phyloP scores from a whole-genome alignment of 2,329 filamentous ascomycete genomes.

The Colletotrichum costaricense region DNA sequence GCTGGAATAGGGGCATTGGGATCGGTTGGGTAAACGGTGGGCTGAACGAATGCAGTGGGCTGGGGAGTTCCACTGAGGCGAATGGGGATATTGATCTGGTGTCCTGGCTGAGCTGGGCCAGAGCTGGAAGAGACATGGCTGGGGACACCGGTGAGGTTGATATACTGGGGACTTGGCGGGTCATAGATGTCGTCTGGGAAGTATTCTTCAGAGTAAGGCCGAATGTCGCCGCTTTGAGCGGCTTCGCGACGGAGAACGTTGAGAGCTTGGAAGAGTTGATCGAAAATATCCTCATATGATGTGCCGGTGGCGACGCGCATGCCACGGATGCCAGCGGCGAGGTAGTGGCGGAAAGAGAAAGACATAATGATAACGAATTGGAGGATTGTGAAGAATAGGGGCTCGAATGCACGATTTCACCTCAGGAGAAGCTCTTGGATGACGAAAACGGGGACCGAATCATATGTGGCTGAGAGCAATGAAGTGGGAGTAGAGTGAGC shows the following conservation, averaged over 20 bases:
- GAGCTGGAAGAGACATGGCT: background rate
- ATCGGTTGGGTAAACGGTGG: background rate
- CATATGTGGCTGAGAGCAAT: no score
- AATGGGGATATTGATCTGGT: background rate
- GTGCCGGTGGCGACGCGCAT: background rate
- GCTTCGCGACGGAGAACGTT: background rate
- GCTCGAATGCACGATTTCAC: no score
- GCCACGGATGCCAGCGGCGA: background rate
- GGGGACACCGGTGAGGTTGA: background rate
- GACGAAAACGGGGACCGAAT: no score
- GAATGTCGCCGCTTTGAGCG: background rate
- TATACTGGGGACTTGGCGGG: no score
- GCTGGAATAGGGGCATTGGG: no score
- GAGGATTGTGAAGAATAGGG: rapidly evolving
- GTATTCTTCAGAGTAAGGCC: background rate
- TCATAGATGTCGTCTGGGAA: background rate
- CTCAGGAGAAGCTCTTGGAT: no score
- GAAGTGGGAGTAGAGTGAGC: background rate
- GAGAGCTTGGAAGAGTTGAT: background rate
- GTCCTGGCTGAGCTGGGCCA: background rate
- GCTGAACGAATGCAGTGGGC: no score
- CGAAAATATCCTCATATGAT: background rate
- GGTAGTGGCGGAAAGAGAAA: background rate
- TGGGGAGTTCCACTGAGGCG: background rate
- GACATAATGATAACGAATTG: background rate